Conservation (phyloP, 2,329 filamentous ascomycete species). For the Colletotrichum tanaceti region DNA sequence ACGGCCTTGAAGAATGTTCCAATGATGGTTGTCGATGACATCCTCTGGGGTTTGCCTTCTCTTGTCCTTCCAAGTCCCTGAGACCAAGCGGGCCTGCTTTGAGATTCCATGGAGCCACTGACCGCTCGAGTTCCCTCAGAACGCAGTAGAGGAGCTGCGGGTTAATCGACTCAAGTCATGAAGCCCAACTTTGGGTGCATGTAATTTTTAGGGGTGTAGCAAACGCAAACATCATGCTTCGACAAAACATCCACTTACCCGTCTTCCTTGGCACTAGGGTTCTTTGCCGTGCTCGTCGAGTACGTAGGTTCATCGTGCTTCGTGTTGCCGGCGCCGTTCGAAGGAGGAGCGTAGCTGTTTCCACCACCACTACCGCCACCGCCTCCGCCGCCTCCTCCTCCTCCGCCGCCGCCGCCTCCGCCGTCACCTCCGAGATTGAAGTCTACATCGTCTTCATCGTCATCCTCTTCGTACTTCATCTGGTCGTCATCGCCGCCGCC, state of each 20-base stretch:
- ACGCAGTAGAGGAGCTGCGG: constrained; percentile 30
- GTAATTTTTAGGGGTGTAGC: constrained; percentile 12
- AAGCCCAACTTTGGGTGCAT: constrained; percentile 14
- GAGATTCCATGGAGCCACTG: constrained; percentile 30
- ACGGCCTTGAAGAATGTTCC: constrained; percentile 36
- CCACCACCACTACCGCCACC: constrained; percentile 23
- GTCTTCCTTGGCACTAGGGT: constrained; percentile 85
- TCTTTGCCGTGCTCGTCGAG: constrained; percentile 52
- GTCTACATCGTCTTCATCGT: constrained; percentile 69
- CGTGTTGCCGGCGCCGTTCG: constrained; percentile 30
- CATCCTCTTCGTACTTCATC: constrained; percentile 59
- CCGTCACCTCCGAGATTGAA: constrained; percentile 65
- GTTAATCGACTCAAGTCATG: constrained; percentile 23
- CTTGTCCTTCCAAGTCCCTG: constrained; percentile 34
- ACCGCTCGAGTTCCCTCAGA: constrained; percentile 23
- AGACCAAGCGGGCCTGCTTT: constrained; percentile 27
- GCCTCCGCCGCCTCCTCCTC: constrained; percentile 29
- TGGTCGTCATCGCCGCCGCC: constrained; percentile 48
- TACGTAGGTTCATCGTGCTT: constrained; percentile 49
- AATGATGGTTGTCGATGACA: constrained; percentile 19
- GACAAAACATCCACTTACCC: constrained; percentile 73
- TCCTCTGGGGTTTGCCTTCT: constrained; percentile 26
- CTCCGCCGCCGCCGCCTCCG: constrained; percentile 49
- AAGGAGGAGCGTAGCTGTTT: constrained; percentile 25
- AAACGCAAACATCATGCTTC: constrained; percentile 26